Evolutionary conservation across 106 monocot species (phyloP), one percentile per base, ranked within the genome.

Genomic region (Gastrodia elata): DNA sequence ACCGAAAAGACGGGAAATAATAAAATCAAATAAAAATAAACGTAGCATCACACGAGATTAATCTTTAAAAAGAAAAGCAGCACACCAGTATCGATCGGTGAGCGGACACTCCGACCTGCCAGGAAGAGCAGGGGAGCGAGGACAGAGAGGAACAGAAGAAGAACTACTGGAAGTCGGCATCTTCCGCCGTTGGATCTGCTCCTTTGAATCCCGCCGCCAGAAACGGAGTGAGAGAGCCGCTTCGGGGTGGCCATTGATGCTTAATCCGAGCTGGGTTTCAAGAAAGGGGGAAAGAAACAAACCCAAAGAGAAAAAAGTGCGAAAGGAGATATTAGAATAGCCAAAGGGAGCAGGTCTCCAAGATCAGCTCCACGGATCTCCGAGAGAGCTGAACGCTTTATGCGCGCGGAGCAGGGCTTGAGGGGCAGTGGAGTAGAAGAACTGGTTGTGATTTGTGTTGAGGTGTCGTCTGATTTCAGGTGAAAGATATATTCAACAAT

Each of bases 71-170:
- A 43, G n/a, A 10, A 15, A 20, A 68, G 16, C 8, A 68, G n/a
- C 83, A 76, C 55, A 82, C 85, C 82, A 16, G 72, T 10, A 33
- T 52, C 41, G 32, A 69, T 49, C 61, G 68, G 76, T 15, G 57
- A n/a, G 34, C 37, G 72, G 10, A 68, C 71, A 8, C 75, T 65
- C 24, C 77, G 71, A 25, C 70, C 76, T 34, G 82, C 74, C 38
- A 85, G 44, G 55, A 82, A 76, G 68, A 79, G 72, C 25, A 80
- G 70, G 5, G 85, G 79, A 1, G 79, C 76, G 67, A 85, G 76
- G 37, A 85, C 28, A 58, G 67, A 82, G 72, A 85, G 46, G 76
- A 85, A 79, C 10, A 85, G 59, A 32, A 85, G 76, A 16, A 85
- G 64, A 52, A 82, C 44, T 14, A 76, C 42, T 4, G 85, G 76